Percentiles rank a stretch among this genome's conserved stretches.
These are phyloP conservation scores for Lactarius deliciosus DNA, from an alignment of 768 basidiomycete genomes.

Conservation along the genomic window DNA sequence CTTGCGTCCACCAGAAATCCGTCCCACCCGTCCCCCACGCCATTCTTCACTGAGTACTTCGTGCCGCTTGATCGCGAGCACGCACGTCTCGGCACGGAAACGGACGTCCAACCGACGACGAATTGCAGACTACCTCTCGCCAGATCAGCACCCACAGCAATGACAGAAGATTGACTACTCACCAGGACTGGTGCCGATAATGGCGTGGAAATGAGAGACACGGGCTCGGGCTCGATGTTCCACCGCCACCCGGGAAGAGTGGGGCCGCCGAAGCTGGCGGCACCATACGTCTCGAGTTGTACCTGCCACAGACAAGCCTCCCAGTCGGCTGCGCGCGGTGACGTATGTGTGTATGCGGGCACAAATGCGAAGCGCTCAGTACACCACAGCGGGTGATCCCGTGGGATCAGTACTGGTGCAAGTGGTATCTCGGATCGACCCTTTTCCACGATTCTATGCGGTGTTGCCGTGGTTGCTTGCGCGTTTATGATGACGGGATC, in stretches of 20 bases:
- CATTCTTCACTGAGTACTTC: conserved; percentile 37
- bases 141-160: conserved; percentile 12
- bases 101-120: conserved; percentile 48
- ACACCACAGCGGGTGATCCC: conserved; percentile 57
- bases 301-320: conserved; percentile 66
- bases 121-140: conserved; percentile 38
- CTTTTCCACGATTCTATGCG: conserved; percentile 34
- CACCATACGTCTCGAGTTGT: conserved; percentile 54
- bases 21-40: conserved; percentile 9
- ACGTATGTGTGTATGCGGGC: conserved; percentile 31
- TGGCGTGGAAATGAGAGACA: not conserved
- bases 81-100: conserved; percentile 55
- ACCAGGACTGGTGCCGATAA: conserved; percentile 13
- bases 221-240: conserved; percentile 8
- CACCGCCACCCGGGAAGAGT: conserved; percentile 31
- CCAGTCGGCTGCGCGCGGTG: conserved; percentile 55
- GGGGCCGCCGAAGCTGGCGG: conserved; percentile 33
- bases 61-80: conserved; percentile 46
- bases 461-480: not conserved
- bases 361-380: conserved; percentile 50
- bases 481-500: conserved; percentile 35
- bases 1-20: conserved; percentile 33
- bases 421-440: conserved; percentile 43
- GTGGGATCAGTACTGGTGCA: conserved; percentile 46
- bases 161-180: not conserved